Base-by-base conservation (phyloP, 1,284 basidiomycete genomes). In the Tylopilus sp. region DNA sequence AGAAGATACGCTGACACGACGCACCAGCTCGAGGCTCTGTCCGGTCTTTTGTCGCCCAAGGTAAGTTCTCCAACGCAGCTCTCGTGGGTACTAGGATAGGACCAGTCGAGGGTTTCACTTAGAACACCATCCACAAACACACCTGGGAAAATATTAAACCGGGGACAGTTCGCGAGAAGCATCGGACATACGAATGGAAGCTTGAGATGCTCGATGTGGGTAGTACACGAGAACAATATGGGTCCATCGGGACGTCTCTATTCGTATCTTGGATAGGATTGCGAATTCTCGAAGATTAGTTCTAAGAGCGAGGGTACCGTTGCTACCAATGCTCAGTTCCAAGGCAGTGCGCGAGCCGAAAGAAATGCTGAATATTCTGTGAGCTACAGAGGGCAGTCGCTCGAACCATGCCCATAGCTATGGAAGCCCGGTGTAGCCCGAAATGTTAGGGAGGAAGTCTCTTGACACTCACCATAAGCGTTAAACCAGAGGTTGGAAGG, bases 321-420 rank as follows among this genome's bases (percentile, higher is more conserved):
- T 77, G 8, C 72, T 70, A 3, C 72, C 72, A 8, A 89, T 49
- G 41, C 59, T 69, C 23, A 87, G 48, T n/a, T 73, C 66, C 25
- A 84, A 58, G 6, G 73, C 59, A 23, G 51, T 55, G n/a, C 59
- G 67, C 6, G 69, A 62, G 3, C 65, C 63, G 4, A 73, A 58
- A 25, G 69, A 68, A 26, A 77, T 70, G 4, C 68, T 65, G 59
- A 84, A 82, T 35, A 86, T 53, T 5, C 63, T 60, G 50, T 78
- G 74, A 4, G 71, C 54, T 13, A 64, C 59, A 13, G 66, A 60
- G 2, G 86, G 82, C 34, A 82, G 65, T 34, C 68, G 71, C 51
- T 85, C 82, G 15, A 88, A 70, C 74, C 81, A 83, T 2, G 84
- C 60, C 86, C 87, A 89, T 19, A 79, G 70, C 86, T 88, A 45